phyloP scores from a whole-genome alignment of 2,329 filamentous ascomycete species.

The Monosporascus sp. region DNA sequence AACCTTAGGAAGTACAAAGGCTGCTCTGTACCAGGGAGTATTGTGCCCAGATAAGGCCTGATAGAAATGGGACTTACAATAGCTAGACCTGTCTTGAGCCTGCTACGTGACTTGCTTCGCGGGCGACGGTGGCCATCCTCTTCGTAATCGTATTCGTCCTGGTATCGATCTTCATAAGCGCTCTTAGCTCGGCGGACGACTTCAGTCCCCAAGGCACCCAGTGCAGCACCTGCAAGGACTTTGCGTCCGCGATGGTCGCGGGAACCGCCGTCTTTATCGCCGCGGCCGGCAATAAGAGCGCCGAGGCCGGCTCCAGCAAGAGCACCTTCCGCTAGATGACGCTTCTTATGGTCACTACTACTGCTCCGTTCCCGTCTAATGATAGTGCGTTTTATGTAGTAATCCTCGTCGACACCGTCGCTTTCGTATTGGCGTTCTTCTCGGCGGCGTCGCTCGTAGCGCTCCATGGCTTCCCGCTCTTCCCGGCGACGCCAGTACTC shows the following conservation, averaged over 20 bases:
- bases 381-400: slow-evolving; percentile 40
- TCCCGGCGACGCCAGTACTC: slow-evolving; percentile 48
- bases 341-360: slow-evolving; percentile 47
- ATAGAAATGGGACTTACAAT: slow-evolving; percentile 38
- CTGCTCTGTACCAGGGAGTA: no score
- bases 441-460: slow-evolving; percentile 27
- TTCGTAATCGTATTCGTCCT: slow-evolving; percentile 32
- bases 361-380: slow-evolving; percentile 47
- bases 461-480: slow-evolving; percentile 24
- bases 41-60: neutral
- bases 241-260: slow-evolving; percentile 51
- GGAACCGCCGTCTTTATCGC: slow-evolving; percentile 45
- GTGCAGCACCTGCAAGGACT: slow-evolving; percentile 55
- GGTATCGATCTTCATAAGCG: slow-evolving; percentile 51
- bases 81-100: slow-evolving; percentile 56
- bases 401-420: slow-evolving; percentile 40
- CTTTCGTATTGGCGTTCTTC: slow-evolving; percentile 33
- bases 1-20: no score
- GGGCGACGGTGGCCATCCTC: slow-evolving; percentile 33
- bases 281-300: slow-evolving; percentile 52
- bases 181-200: slow-evolving; percentile 55
- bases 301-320: slow-evolving; percentile 58
- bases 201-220: slow-evolving; percentile 59
- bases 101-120: slow-evolving; percentile 32
- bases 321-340: slow-evolving; percentile 59